Percentiles rank a stretch among this genome's conserved stretches.
Conservation (phyloP, 2,329 filamentous ascomycete species). For the Ceratocystis lukuohia region DNA sequence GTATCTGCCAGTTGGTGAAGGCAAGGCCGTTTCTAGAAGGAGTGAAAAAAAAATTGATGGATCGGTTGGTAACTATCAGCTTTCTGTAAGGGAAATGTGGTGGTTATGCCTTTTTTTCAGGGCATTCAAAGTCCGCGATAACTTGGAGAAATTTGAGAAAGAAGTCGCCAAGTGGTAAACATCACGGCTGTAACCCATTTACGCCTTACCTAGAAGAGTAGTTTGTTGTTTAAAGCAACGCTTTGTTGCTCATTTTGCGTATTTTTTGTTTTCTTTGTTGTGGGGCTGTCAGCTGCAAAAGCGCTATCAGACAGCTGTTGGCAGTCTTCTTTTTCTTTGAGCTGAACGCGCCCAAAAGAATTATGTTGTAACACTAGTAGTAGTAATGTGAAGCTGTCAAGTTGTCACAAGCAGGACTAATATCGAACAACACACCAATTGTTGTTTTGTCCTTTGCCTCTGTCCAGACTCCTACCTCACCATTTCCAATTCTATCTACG, state of each 20-base stretch:
- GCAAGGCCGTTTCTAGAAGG: neutral
- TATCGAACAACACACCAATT: neutral
- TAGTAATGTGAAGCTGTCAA: neutral
- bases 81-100: neutral
- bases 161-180: constrained; percentile 1
- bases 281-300: constrained; percentile 5
- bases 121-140: neutral
- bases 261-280: constrained; percentile 26
- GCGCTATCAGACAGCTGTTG: neutral
- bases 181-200: neutral
- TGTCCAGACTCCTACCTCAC: neutral
- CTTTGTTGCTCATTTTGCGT: constrained; percentile 21
- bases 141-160: neutral
- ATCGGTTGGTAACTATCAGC: too few species aligned
- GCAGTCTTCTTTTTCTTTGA: neutral
- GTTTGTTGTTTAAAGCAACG: constrained; percentile 19
- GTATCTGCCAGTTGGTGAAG: neutral
- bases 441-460: neutral
- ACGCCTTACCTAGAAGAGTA: constrained; percentile 4
- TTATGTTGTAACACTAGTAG: neutral
- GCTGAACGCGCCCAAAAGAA: constrained; percentile 1
- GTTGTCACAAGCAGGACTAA: constrained; percentile 1
- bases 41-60: neutral
- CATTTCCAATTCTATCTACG: neutral
- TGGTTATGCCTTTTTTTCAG: neutral